phyloP scores from a whole-genome alignment of 768 basidiomycete genomes.

The Lactifluus volemus region DNA sequence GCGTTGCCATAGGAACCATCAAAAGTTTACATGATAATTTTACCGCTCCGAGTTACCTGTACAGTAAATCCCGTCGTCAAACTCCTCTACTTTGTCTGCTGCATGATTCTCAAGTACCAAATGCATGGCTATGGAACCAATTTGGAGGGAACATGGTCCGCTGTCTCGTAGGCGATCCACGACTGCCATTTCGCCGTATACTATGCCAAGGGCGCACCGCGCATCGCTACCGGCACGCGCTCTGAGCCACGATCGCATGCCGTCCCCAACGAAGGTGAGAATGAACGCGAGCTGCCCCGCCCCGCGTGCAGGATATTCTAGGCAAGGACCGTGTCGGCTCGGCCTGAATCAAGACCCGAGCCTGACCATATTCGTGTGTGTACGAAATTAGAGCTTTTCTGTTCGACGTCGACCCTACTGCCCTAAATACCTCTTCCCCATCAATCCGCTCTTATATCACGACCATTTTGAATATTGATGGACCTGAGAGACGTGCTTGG shows the following conservation, averaged over 20 bases:
- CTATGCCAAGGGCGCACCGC: conserved; percentile 66
- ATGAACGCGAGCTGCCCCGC: conserved; percentile 72
- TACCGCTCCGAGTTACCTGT: too few relatives aligned
- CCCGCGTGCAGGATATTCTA: conserved; percentile 74
- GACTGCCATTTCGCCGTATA: conserved; percentile 84
- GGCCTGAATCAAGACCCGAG: background rate
- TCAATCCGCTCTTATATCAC: too few relatives aligned
- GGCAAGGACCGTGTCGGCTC: conserved; percentile 26
- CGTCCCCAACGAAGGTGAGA: conserved; percentile 65
- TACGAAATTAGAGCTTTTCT: background rate
- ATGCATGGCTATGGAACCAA: too few relatives aligned
- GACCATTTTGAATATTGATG: too few relatives aligned
- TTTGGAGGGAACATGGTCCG: conserved; percentile 74
- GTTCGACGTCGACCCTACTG: background rate
- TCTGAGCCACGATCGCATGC: conserved; percentile 22
- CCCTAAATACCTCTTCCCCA: background rate
- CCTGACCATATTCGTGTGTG: background rate
- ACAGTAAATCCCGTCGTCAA: too few relatives aligned
- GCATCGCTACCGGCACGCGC: conserved; percentile 86
- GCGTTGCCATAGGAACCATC: too few relatives aligned
- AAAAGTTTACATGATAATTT: too few relatives aligned
- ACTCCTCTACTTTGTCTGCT: too few relatives aligned
- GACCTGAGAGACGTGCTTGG: too few relatives aligned
- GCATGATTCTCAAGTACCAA: too few relatives aligned
- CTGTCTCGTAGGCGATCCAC: conserved; percentile 80